These are phyloP conservation scores for Penstemon eatonii DNA, from an alignment of 257 asterid species.

Conservation along the genomic window DNA sequence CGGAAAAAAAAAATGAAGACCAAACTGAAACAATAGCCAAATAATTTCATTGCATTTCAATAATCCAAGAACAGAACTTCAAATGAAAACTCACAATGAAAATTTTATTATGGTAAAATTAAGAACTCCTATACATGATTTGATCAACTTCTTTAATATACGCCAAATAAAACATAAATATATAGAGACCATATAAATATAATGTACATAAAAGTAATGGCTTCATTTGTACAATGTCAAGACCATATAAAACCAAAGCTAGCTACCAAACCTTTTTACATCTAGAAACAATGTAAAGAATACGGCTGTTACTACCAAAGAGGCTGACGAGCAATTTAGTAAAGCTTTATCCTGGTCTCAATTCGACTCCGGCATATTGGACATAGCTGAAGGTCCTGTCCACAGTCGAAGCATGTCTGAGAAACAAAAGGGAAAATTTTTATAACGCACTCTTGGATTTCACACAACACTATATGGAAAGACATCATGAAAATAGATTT, in stretches of 20 bases:
- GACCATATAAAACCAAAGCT: constrained; percentile 1
- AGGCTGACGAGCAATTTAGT: constrained; percentile 37
- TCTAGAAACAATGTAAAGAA: constrained; percentile 8
- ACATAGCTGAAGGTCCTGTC: constrained; percentile 62
- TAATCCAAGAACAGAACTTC: neutral
- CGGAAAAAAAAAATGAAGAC: neutral
- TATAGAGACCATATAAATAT: neutral
- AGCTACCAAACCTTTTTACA: constrained; percentile 6
- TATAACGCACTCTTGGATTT: neutral
- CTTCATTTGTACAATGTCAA: neutral
- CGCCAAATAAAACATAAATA: neutral
- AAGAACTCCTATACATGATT: neutral
- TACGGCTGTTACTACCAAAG: neutral
- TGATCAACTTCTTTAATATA: neutral
- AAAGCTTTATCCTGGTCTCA: constrained; percentile 83
- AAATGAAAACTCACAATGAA: neutral
- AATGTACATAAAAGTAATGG: neutral
- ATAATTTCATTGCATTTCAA: neutral
- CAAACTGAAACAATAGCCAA: neutral
- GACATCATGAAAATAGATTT: constrained; percentile 19
- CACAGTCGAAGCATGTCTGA: constrained; percentile 84
- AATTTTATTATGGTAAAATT: neutral
- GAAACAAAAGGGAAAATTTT: neutral
- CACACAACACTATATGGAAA: neutral
- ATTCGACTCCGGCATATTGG: constrained; percentile 79